Conservation (phyloP, 371 early-diverging fungal species). For the Mortierella polycephala region DNA sequence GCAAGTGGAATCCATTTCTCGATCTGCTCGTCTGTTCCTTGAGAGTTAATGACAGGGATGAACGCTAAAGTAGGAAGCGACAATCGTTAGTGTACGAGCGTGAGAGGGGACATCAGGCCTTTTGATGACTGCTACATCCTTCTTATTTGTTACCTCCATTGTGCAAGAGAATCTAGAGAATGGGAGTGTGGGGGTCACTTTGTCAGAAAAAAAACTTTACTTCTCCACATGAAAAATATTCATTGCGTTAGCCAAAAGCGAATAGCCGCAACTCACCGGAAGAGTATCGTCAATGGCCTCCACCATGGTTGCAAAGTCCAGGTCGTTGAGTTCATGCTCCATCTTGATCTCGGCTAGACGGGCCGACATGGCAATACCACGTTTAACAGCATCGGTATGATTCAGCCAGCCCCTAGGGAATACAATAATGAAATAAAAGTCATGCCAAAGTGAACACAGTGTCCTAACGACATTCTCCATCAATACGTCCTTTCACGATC, state of each 20-base stretch:
- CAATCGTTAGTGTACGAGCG: not conserved
- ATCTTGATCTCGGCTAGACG: constrained; percentile 50
- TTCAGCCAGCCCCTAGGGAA: constrained; percentile 46
- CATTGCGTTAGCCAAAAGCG: too few relatives aligned
- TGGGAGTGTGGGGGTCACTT: not conserved
- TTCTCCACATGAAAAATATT: not conserved
- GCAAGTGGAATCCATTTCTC: constrained; percentile 80
- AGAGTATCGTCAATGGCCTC: constrained; percentile 44
- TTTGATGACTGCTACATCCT: too few relatives aligned
- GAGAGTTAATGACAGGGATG: constrained; percentile 79
- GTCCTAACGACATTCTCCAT: too few relatives aligned
- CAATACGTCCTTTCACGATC: not conserved
- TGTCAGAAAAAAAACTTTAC: not conserved
- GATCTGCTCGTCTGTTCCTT: constrained; percentile 83
- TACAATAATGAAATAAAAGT: too few relatives aligned
- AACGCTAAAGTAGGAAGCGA: constrained; percentile 65
- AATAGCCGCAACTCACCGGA: constrained; percentile 20
- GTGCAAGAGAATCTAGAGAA: constrained; percentile 33
- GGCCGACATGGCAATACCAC: constrained; percentile 53
- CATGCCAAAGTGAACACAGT: too few relatives aligned
- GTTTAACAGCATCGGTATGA: constrained; percentile 53
- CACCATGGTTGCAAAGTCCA: constrained; percentile 48
- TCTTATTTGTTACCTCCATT: constrained; percentile 26
- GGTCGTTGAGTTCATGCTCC: constrained; percentile 49
- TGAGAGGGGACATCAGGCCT: not conserved